phyloP scores from a whole-genome alignment of 2,329 filamentous ascomycete genomes.

The Cytospora piceicola region DNA sequence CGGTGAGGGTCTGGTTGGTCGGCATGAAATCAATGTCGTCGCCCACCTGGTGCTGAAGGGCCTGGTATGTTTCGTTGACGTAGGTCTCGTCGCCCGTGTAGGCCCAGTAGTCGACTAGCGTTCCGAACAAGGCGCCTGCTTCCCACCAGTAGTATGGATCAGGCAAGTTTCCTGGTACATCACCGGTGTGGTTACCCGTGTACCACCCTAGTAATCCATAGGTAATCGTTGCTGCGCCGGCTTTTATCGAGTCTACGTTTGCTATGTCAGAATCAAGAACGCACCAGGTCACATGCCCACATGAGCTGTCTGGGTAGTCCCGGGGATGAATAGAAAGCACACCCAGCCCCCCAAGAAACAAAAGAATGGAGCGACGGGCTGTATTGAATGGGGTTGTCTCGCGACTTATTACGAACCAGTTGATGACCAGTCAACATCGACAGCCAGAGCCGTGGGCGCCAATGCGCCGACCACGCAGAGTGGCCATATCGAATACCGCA shows the following conservation, averaged over 20 bases:
- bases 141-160: slow-evolving; percentile 69
- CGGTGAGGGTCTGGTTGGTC: slow-evolving; percentile 52
- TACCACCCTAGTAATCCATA: slow-evolving; percentile 53
- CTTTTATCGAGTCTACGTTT: slow-evolving; percentile 40
- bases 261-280: neutral
- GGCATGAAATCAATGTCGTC: slow-evolving; percentile 60
- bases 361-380: neutral
- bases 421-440: slow-evolving; percentile 28
- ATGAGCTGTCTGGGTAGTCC: neutral
- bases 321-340: neutral
- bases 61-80: slow-evolving; percentile 56
- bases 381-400: neutral
- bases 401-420: slow-evolving; percentile 19
- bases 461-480: slow-evolving; percentile 18
- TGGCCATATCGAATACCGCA: slow-evolving; percentile 27
- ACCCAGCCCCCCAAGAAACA: neutral
- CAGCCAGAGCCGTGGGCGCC: slow-evolving; percentile 18
- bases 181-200: slow-evolving; percentile 49
- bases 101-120: slow-evolving; percentile 67
- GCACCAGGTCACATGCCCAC: neutral
- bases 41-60: slow-evolving; percentile 58
- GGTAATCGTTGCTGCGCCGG: slow-evolving; percentile 45
- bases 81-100: slow-evolving; percentile 63
- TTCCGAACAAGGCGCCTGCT: slow-evolving; percentile 64
- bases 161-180: slow-evolving; percentile 52